Evolutionary conservation across 108 stramenopile species (phyloP).

Genomic region (Phaeodactylum tricornutum): DNA sequence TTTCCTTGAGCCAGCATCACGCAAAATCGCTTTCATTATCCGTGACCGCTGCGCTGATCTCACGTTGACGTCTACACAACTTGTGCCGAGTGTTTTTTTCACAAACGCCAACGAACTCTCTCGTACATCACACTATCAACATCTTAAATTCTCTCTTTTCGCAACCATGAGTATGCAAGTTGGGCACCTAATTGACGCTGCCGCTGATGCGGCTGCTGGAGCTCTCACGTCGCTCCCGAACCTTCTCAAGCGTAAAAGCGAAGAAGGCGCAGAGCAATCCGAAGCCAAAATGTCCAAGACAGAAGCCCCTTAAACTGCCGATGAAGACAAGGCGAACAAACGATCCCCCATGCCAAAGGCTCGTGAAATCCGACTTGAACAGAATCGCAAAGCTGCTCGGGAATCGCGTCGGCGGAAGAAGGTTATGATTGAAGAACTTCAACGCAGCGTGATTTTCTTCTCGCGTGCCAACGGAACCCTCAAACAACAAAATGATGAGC

Average conservation of each 20-base stretch:
- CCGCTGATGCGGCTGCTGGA: slow-evolving; percentile 4
- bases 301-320: background rate
- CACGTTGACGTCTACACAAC: too few relatives aligned
- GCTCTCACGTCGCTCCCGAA: background rate
- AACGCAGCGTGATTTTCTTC: slow-evolving; percentile 76
- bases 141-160: background rate
- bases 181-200: background rate
- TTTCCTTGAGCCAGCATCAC: too few relatives aligned
- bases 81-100: too few relatives aligned
- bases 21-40: too few relatives aligned
- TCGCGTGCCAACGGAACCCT: slow-evolving; percentile 57
- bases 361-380: slow-evolving; percentile 73
- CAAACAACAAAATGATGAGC: slow-evolving; percentile 69
- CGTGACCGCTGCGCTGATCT: too few relatives aligned
- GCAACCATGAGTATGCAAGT: slow-evolving; percentile 1
- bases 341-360: slow-evolving; percentile 19
- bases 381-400: slow-evolving; percentile 80
- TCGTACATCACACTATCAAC: too few relatives aligned
- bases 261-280: background rate
- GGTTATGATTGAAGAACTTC: slow-evolving; percentile 76
- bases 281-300: background rate
- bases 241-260: background rate
- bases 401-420: slow-evolving; percentile 78
- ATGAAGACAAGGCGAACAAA: background rate
- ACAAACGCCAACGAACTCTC: too few relatives aligned